Conservation (phyloP, 257 asterid genomes). For the Solanum microdontum region DNA sequence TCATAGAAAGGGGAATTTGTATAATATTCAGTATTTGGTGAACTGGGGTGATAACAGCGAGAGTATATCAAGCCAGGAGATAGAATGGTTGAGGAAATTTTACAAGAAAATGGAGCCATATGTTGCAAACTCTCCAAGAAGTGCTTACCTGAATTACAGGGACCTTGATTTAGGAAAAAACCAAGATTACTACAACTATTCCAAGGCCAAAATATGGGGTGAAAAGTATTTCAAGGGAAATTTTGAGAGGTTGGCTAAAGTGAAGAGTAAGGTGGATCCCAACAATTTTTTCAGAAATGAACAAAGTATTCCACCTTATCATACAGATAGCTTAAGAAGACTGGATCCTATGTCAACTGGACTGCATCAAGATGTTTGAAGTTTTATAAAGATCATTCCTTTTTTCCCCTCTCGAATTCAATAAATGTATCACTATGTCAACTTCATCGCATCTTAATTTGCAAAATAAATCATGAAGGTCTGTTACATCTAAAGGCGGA, state of each 20-base stretch:
- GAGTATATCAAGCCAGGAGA: background rate
- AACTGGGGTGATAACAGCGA: background rate
- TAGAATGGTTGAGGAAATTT: background rate
- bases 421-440: background rate
- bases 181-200: background rate
- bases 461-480: background rate
- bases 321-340: background rate
- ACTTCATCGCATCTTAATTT: background rate
- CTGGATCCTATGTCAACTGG: background rate
- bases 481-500: background rate
- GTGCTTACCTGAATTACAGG: background rate
- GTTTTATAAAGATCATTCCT: background rate
- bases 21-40: background rate
- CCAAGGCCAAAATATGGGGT: background rate
- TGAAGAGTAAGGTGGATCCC: background rate
- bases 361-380: background rate
- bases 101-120: background rate
- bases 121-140: background rate
- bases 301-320: background rate
- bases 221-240: background rate
- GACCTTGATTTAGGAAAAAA: background rate
- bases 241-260: background rate
- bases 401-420: background rate
- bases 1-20: background rate
- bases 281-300: background rate